Evolutionary conservation across 1,139 yeast species (phyloP).

Genomic region (Nakaseomyces uthaithaninus): DNA sequence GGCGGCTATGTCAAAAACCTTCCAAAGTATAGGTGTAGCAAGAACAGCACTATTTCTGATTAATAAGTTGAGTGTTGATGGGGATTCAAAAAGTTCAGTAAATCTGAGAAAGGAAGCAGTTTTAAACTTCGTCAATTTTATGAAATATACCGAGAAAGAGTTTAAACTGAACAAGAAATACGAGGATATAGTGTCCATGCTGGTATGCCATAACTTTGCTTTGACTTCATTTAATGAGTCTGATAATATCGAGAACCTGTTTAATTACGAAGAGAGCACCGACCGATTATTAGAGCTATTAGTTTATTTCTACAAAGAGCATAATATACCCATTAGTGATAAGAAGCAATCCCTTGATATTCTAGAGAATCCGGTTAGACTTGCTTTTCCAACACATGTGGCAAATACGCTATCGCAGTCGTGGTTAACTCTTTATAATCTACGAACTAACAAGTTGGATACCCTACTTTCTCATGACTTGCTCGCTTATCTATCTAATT

Average conservation of each 20-base stretch:
- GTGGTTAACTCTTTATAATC: conserved; percentile 24
- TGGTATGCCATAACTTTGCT: conserved; percentile 21
- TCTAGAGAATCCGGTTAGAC: conserved; percentile 16
- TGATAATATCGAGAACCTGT: conserved; percentile 18
- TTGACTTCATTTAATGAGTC: conserved; percentile 11
- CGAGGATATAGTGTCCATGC: conserved; percentile 23
- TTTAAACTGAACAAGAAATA: conserved; percentile 19
- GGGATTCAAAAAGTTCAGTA: conserved; percentile 1
- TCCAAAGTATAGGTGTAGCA: conserved; percentile 28
- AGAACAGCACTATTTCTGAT: conserved; percentile 22
- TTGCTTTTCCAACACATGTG: conserved; percentile 20
- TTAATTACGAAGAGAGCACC: conserved; percentile 12
- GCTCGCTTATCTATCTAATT: conserved; percentile 19
- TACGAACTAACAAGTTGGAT: conserved; percentile 15
- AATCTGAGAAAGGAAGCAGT: conserved; percentile 18
- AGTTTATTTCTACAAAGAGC: conserved; percentile 15
- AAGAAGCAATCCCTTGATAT: conserved; percentile 20
- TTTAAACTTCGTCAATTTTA: conserved; percentile 26
- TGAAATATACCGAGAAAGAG: conserved; percentile 23
- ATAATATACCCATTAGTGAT: conserved; percentile 17
- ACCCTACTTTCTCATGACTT: conserved; percentile 26
- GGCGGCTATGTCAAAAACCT: conserved; percentile 25
- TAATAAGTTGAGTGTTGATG: conserved; percentile 7
- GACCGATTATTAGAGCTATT: conserved; percentile 13
- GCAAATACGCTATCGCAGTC: conserved; percentile 17